Evolutionary conservation across 768 basidiomycete species (phyloP).

Genomic region (Punctularia strigosozonata): DNA sequence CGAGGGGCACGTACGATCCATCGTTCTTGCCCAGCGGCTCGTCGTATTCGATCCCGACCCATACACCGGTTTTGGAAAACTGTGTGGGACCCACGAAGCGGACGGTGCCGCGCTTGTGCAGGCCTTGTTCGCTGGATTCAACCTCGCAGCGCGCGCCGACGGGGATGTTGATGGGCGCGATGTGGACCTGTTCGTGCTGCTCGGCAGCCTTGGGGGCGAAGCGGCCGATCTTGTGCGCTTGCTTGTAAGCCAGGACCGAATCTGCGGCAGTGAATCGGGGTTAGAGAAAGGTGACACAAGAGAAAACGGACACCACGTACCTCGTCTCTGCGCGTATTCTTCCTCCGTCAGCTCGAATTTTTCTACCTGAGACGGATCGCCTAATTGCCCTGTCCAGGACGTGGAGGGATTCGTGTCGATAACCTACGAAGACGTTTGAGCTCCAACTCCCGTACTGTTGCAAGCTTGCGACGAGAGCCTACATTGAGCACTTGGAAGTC

Average conservation of each 20-base stretch:
- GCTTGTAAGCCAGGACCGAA: conserved; percentile 83
- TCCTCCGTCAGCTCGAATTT: conserved; percentile 83
- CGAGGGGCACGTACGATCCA: conserved; percentile 59
- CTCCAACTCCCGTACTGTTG: neutral
- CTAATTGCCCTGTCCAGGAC: conserved; percentile 73
- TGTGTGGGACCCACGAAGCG: conserved; percentile 74
- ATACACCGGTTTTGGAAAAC: conserved; percentile 57
- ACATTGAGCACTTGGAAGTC: conserved; percentile 82
- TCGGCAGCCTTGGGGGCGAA: conserved; percentile 47
- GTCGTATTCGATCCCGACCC: conserved; percentile 93
- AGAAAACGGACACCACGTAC: conserved; percentile 26
- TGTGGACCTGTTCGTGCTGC: conserved; percentile 16
- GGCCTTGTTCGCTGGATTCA: conserved; percentile 51
- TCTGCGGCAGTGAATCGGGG: conserved; percentile 31
- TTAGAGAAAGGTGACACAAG: neutral
- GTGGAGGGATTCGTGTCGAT: conserved; percentile 65
- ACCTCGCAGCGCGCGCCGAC: conserved; percentile 79
- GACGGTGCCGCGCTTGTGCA: conserved; percentile 74
- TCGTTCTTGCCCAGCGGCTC: conserved; percentile 95
- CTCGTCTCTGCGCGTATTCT: conserved; percentile 72
- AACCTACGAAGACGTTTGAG: conserved; percentile 30
- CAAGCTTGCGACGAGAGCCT: conserved; percentile 11
- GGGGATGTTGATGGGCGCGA: conserved; percentile 34
- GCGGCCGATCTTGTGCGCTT: conserved; percentile 76
- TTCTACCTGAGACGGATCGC: conserved; percentile 77